phyloP scores from a whole-genome alignment of 768 basidiomycete genomes.

The Suillus ampliporus region DNA sequence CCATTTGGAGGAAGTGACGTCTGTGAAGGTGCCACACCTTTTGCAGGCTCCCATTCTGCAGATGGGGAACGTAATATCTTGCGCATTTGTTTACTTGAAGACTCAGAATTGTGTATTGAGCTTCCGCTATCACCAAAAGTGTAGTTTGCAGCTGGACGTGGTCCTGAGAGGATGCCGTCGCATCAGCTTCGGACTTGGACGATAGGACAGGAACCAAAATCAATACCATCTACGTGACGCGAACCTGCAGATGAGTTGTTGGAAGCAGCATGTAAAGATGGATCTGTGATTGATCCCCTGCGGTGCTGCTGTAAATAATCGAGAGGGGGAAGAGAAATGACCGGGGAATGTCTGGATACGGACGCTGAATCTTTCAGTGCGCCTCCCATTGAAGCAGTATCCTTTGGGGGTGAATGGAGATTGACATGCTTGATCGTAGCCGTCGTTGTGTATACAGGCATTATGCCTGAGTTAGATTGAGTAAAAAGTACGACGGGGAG shows the following conservation, averaged over 20 bases:
- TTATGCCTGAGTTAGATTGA: slow-evolving; percentile 17
- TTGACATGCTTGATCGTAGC: slow-evolving; percentile 15
- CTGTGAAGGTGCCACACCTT: slow-evolving; percentile 27
- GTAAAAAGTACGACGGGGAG: slow-evolving; percentile 9
- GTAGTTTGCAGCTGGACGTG: slow-evolving; percentile 69
- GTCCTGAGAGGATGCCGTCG: slow-evolving; percentile 45
- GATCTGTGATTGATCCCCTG: slow-evolving; percentile 85
- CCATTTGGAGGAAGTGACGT: slow-evolving; percentile 25
- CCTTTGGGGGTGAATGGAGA: slow-evolving; percentile 14
- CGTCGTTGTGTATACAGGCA: slow-evolving; percentile 19
- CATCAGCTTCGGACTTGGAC: slow-evolving; percentile 27
- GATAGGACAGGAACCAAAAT: slow-evolving; percentile 18
- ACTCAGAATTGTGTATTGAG: slow-evolving; percentile 47
- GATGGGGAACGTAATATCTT: slow-evolving; percentile 67
- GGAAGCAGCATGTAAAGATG: slow-evolving; percentile 70
- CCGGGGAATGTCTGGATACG: slow-evolving; percentile 52
- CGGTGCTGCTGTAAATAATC: slow-evolving; percentile 82
- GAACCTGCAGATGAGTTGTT: slow-evolving; percentile 26
- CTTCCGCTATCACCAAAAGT: slow-evolving; percentile 62
- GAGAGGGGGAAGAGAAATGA: slow-evolving; percentile 72
- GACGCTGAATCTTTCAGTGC: slow-evolving; percentile 36
- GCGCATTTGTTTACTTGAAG: slow-evolving; percentile 46
- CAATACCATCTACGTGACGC: slow-evolving; percentile 29
- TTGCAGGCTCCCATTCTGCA: slow-evolving; percentile 42
- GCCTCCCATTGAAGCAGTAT: slow-evolving; percentile 21